Evolutionary conservation across 2,329 filamentous ascomycete genomes (phyloP), one percentile per base, ranked within the genome.

Genomic region (Pseudogymnoascus sp.): DNA sequence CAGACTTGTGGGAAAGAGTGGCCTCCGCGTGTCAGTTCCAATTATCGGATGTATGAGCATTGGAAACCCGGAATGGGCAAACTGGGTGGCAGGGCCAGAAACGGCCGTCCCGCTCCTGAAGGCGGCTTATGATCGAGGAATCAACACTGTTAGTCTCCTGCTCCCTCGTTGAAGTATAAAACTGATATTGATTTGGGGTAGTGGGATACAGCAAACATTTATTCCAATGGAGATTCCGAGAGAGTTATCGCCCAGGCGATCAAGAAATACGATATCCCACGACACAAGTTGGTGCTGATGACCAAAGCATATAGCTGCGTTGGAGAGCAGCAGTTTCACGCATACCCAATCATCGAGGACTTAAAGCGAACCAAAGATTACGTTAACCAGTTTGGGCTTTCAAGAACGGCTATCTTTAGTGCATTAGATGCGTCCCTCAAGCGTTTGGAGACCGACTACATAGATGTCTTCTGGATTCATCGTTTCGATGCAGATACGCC

Each of bases 21-120:
- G 86, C 33, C 80, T 89, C 12, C 80, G 80, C 61, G 77, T 88
- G 44, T 88, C 85, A 0, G 80, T 82, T 59, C 82, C 86, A 41
- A 85, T 89, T 62, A 76, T 89, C 39, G 86, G 86, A 0, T 80
- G 80, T 64, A 88, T 88, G 85, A 81, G 78, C 69, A 83, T 86
- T 64, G 86, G 86, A 21, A 75, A 79, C 63, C 71, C 75, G 0
- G 72, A 78, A 41, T 81, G 80, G 70, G 76, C 81, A 61, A 69
- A 75, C 4, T 87, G 84, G 83, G 80, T 81, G n/a, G 67, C 85
- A 58, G 77, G 81, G 38, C 84, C 87, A 69, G 82, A 80, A 13
- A 78, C 82, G 66, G 79, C 82, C 21, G 74, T 87, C 12, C 81
- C 82, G 6, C 72, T 87, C 4, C 79, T 88, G 61, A 84, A 88